A percentile compares a stretch with the other conserved stretches of the same genome.
Evolutionary conservation across 2,329 filamentous ascomycete genomes (phyloP).

Genomic region (Ophiostoma himal-ulmi): DNA sequence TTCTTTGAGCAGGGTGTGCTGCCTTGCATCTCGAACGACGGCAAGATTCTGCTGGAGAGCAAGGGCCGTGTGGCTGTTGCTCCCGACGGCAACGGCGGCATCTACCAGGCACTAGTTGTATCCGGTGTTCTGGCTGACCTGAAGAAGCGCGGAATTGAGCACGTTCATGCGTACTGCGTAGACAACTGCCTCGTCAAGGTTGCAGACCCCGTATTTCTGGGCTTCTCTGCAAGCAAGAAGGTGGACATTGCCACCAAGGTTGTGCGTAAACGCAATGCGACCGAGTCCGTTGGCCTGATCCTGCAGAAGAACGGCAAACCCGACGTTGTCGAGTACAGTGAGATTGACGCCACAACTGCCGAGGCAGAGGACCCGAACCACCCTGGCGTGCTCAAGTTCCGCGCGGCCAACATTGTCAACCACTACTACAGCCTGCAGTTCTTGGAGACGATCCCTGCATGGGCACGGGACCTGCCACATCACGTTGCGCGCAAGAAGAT

Average conservation of each 20-base stretch:
- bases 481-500: slow-evolving; percentile 99
- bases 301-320: slow-evolving; percentile 92
- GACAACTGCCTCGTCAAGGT: slow-evolving; percentile 99
- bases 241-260: slow-evolving; percentile 98
- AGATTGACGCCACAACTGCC: slow-evolving; percentile 84
- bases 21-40: slow-evolving; percentile 94
- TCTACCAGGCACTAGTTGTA: slow-evolving; percentile 84
- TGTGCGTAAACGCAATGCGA: slow-evolving; percentile 95
- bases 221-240: slow-evolving; percentile 79
- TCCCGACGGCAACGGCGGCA: slow-evolving; percentile 92
- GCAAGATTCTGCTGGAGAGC: slow-evolving; percentile 89
- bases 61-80: slow-evolving; percentile 90
- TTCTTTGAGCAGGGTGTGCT: slow-evolving; percentile 97
- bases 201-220: slow-evolving; percentile 93
- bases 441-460: slow-evolving; percentile 82
- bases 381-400: slow-evolving; percentile 80
- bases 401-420: slow-evolving; percentile 98
- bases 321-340: slow-evolving; percentile 96
- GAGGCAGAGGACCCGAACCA: slow-evolving; percentile 82
- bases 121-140: slow-evolving; percentile 81
- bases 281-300: slow-evolving; percentile 92
- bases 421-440: slow-evolving; percentile 98
- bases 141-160: slow-evolving; percentile 80
- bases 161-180: slow-evolving; percentile 96
- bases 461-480: slow-evolving; percentile 81